These are phyloP conservation scores for Tephrocybe sp. DNA, from an alignment of 768 basidiomycete species.

Conservation along the genomic window DNA sequence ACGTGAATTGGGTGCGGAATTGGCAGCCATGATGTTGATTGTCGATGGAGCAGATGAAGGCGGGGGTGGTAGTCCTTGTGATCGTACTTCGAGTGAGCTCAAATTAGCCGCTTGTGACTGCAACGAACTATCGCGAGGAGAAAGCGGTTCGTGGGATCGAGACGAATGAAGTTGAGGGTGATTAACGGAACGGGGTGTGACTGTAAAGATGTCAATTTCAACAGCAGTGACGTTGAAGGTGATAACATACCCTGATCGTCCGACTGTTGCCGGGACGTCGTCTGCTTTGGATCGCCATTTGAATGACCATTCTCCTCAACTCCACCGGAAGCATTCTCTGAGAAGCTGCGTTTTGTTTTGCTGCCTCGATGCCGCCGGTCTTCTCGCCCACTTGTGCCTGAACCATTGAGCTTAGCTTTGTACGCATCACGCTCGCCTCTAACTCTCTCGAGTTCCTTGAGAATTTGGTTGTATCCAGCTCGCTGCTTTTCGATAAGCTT, in stretches of 20 bases:
- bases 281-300: constrained; percentile 13
- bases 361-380: constrained; percentile 30
- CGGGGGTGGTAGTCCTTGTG: constrained; percentile 22
- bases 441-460: constrained; percentile 85
- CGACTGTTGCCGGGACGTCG: constrained; percentile 32
- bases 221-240: constrained; percentile 7
- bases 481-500: constrained; percentile 94
- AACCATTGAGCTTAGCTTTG: constrained; percentile 44
- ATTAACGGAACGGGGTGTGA: constrained; percentile 28
- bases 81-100: constrained; percentile 17
- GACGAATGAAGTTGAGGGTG: constrained; percentile 34
- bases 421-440: constrained; percentile 76
- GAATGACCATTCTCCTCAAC: constrained; percentile 11
- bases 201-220: constrained; percentile 19
- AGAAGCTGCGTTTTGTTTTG: constrained; percentile 28
- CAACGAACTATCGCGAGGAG: constrained; percentile 23
- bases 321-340: constrained; percentile 21
- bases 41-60: constrained; percentile 21
- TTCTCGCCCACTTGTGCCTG: constrained; percentile 22
- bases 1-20: constrained; percentile 21
- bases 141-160: constrained; percentile 42
- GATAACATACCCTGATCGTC: constrained; percentile 37
- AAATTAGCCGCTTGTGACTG: constrained; percentile 21
- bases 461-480: constrained; percentile 72
- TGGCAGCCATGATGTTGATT: constrained; percentile 7